A percentile compares a stretch with the other conserved stretches of the same genome.
Conservation (phyloP, 169 alveolate species). For the Plasmodium gaboni region DNA sequence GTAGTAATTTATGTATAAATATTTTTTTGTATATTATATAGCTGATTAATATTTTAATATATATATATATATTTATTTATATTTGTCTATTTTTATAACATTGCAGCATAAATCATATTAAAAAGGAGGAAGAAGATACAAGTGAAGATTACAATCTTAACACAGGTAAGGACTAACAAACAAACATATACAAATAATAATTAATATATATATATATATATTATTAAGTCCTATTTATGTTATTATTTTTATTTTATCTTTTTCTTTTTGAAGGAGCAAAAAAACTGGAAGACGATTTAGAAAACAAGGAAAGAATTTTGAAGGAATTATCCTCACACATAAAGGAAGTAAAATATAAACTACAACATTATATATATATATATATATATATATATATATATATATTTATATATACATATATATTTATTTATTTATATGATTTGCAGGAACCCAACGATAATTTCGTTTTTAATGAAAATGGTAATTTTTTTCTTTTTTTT, state of each 20-base stretch:
- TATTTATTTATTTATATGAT: neutral
- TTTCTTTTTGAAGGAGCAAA: conserved; percentile 26
- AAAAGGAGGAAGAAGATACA: neutral
- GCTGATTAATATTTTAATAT: neutral
- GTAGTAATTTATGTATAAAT: neutral
- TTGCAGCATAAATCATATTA: neutral
- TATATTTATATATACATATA: neutral
- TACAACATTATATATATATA: neutral
- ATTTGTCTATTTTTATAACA: neutral
- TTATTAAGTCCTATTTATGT: neutral
- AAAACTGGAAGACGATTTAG: conserved; percentile 67
- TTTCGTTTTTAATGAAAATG: conserved; percentile 42
- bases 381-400: neutral
- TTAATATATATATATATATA: too few species aligned
- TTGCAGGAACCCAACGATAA: conserved; percentile 16
- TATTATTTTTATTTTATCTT: neutral
- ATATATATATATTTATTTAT: neutral
- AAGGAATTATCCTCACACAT: conserved; percentile 55
- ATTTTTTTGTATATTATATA: neutral
- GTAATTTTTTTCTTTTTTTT: conserved; percentile 10
- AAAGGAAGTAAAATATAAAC: conserved; percentile 17
- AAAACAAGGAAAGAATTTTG: conserved; percentile 63
- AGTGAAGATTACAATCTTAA: neutral
- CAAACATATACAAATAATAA: neutral
- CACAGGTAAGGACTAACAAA: neutral